phyloP scores from a whole-genome alignment of 2,329 filamentous ascomycete genomes.

The Verticillium tricorpus region DNA sequence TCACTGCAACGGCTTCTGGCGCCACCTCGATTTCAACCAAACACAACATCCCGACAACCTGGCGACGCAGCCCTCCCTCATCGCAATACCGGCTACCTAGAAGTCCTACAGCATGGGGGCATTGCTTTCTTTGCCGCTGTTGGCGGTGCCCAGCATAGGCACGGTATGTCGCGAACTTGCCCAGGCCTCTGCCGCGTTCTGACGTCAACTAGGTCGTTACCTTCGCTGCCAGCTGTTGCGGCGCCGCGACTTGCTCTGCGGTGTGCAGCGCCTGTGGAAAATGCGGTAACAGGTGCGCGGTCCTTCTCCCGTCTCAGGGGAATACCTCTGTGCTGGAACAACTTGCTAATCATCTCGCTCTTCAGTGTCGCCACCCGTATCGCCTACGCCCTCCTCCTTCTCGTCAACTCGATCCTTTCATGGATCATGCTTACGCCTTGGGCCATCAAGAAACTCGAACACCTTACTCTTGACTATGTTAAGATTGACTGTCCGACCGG shows the following conservation, averaged over 20 bases:
- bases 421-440: slow-evolving; percentile 99
- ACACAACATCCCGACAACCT: neutral
- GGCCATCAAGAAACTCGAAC: slow-evolving; percentile 93
- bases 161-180: slow-evolving; percentile 60
- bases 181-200: slow-evolving; percentile 2
- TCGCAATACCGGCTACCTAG: neutral
- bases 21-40: neutral
- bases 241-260: slow-evolving; percentile 92
- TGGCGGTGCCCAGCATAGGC: slow-evolving; percentile 81
- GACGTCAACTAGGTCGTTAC: slow-evolving; percentile 57
- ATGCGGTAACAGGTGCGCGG: slow-evolving; percentile 79
- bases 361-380: slow-evolving; percentile 90
- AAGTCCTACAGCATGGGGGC: slow-evolving; percentile 66
- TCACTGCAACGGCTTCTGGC: neutral
- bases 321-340: neutral
- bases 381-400: slow-evolving; percentile 88
- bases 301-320: neutral
- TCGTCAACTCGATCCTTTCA: slow-evolving; percentile 93
- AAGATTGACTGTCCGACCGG: slow-evolving; percentile 89
- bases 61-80: neutral
- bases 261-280: slow-evolving; percentile 95
- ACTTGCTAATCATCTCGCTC: slow-evolving; percentile 9
- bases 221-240: slow-evolving; percentile 86
- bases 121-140: slow-evolving; percentile 79
- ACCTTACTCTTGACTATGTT: slow-evolving; percentile 91